Percentiles rank a stretch among this genome's conserved stretches.
Conservation (phyloP, 768 basidiomycete species). For the Suillus ampliporus region DNA sequence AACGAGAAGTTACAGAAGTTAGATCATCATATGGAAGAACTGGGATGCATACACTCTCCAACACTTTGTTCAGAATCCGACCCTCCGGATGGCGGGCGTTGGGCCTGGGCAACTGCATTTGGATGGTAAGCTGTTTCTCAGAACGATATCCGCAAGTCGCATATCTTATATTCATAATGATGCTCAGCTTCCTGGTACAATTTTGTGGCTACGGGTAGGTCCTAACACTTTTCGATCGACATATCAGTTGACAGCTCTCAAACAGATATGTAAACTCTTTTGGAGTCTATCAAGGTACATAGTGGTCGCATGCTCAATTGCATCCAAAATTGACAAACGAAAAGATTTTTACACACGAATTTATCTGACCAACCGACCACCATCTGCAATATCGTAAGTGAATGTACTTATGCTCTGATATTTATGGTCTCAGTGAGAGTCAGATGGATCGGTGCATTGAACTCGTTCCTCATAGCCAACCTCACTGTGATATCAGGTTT, state of each 20-base stretch:
- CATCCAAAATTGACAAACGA: constrained; percentile 12
- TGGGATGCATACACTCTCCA: too few relatives aligned
- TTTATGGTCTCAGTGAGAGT: constrained; percentile 32
- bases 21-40: background rate
- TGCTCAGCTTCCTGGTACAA: constrained; percentile 29
- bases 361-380: constrained; percentile 31
- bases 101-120: constrained; percentile 19
- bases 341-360: constrained; percentile 40
- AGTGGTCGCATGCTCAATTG: background rate
- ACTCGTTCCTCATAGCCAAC: constrained; percentile 44
- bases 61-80: background rate
- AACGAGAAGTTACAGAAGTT: background rate
- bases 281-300: constrained; percentile 40
- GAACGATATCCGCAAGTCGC: background rate
- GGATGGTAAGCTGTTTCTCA: constrained; percentile 12
- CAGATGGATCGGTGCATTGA: constrained; percentile 48
- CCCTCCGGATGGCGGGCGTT: constrained; percentile 16
- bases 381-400: constrained; percentile 37
- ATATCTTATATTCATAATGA: background rate
- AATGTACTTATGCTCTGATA: constrained; percentile 22
- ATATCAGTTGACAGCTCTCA: too few relatives aligned
- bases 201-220: constrained; percentile 34
- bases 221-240: too few relatives aligned
- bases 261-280: constrained; percentile 32
- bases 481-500: constrained; percentile 46